These are phyloP conservation scores for Fonsecaea pedrosoi DNA, from an alignment of 2,329 filamentous ascomycete genomes.

Conservation along the genomic window DNA sequence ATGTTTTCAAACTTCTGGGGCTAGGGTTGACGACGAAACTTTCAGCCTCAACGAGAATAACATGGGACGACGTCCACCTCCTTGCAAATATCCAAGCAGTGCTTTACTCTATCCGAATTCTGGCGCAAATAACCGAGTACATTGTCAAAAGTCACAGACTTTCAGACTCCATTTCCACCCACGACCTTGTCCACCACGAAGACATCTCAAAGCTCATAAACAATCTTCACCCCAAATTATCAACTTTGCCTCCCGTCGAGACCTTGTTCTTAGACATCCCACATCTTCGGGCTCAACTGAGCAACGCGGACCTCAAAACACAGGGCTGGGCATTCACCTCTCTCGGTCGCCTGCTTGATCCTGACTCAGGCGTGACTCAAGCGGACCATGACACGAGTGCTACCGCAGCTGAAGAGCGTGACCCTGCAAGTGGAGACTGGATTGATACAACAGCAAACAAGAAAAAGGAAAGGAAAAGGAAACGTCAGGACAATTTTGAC, in stretches of 20 bases:
- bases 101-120: constrained; percentile 68
- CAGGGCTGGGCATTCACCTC: constrained; percentile 2
- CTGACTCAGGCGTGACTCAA: not conserved
- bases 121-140: constrained; percentile 52
- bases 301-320: constrained; percentile 11
- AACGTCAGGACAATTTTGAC: not conserved
- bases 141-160: not conserved
- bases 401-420: not conserved
- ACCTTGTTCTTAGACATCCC: constrained; percentile 33
- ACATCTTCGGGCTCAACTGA: constrained; percentile 16
- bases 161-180: not conserved
- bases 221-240: constrained; percentile 9
- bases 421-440: constrained; percentile 8
- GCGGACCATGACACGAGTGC: not conserved
- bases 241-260: constrained; percentile 30
- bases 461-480: constrained; percentile 24
- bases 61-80: constrained; percentile 69
- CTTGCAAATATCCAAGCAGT: constrained; percentile 66
- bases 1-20: constrained; percentile 22
- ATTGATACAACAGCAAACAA: not conserved
- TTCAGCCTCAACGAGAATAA: constrained; percentile 34
- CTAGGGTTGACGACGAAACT: not conserved
- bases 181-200: not conserved
- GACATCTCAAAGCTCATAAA: not conserved
- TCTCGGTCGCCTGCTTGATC: constrained; percentile 1